phyloP scores from a whole-genome alignment of 352 stramenopile species.

The Phytophthora cryptogea region DNA sequence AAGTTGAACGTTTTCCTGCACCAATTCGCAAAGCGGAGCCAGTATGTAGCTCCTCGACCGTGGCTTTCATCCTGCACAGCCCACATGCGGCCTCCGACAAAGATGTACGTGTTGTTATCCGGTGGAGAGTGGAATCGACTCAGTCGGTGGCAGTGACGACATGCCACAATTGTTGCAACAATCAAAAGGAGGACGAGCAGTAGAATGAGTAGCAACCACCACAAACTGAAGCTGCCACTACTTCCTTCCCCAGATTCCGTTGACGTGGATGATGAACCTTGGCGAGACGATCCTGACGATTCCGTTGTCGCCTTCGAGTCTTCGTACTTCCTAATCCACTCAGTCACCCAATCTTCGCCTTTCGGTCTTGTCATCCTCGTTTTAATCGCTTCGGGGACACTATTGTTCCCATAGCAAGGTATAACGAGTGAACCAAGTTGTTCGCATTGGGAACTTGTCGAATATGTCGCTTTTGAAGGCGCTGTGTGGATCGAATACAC shows the following conservation, averaged over 20 bases:
- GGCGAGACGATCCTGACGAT: constrained; percentile 8
- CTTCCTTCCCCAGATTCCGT: constrained; percentile 6
- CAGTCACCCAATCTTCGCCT: constrained; percentile 26
- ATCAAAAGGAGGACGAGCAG: constrained; percentile 25
- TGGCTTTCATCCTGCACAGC: constrained; percentile 26
- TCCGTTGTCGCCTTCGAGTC: constrained; percentile 7
- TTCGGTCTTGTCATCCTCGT: constrained; percentile 14
- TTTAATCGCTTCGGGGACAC: constrained; percentile 10
- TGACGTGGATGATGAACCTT: constrained; percentile 26
- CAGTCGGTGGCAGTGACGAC: constrained; percentile 25
- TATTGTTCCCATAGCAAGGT: constrained; percentile 36
- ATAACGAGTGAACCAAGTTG: constrained; percentile 33
- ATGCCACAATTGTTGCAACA: constrained; percentile 28
- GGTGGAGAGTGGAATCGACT: constrained; percentile 23
- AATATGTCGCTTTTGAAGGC: background rate
- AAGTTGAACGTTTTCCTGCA: constrained; percentile 37
- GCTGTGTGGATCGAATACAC: constrained; percentile 30
- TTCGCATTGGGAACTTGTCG: constrained; percentile 17
- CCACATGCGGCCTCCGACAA: constrained; percentile 35
- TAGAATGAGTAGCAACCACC: constrained; percentile 28
- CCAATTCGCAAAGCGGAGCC: constrained; percentile 32
- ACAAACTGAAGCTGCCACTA: constrained; percentile 18
- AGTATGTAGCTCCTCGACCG: constrained; percentile 20
- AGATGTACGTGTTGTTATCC: constrained; percentile 33
- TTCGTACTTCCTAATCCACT: constrained; percentile 28